Percentiles rank a stretch among this genome's conserved stretches.
Conservation (phyloP, 257 asterid genomes). For the Solanum megistacrolobum region DNA sequence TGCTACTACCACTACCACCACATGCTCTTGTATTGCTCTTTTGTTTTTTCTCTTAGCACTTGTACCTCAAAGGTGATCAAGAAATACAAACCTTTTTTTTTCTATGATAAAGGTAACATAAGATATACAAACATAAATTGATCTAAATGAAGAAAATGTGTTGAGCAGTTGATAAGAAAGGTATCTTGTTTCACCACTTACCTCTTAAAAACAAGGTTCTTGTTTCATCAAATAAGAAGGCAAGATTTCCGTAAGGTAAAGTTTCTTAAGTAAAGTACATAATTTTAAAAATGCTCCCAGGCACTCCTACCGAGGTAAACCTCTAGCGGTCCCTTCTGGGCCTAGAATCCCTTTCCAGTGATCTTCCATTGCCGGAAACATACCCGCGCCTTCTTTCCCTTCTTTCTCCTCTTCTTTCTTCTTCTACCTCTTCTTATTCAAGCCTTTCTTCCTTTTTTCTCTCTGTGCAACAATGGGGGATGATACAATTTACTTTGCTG, state of each 20-base stretch:
- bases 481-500: too few relatives aligned
- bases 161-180: background rate
- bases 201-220: background rate
- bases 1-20: background rate
- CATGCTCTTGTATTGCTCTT: background rate
- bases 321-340: too few relatives aligned
- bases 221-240: background rate
- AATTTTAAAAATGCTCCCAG: too few relatives aligned
- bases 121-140: background rate
- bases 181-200: background rate
- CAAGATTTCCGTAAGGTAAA: background rate
- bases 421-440: too few relatives aligned
- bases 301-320: too few relatives aligned
- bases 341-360: too few relatives aligned
- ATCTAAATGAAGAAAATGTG: background rate
- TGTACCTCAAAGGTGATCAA: background rate
- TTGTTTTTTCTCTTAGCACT: background rate
- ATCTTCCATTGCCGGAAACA: too few relatives aligned
- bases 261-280: background rate
- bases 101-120: background rate
- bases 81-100: background rate
- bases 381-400: too few relatives aligned
- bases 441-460: too few relatives aligned
- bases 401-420: too few relatives aligned
- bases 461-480: too few relatives aligned